These are phyloP conservation scores for Penicillium pancosmium DNA, from an alignment of 495 filamentous ascomycete species.

Conservation along the genomic window DNA sequence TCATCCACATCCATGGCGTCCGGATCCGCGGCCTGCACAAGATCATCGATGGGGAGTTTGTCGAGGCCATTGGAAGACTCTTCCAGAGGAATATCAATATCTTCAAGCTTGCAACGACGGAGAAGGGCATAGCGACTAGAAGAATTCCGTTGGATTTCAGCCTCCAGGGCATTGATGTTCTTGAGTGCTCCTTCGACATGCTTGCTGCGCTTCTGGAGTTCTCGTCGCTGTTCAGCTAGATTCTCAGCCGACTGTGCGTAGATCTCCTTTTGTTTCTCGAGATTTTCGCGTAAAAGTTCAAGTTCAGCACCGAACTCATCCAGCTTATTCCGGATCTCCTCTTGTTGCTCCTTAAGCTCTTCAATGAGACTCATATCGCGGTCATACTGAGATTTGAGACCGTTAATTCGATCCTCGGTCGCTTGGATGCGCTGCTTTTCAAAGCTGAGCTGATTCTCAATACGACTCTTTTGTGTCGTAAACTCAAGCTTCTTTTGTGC, in stretches of 20 bases:
- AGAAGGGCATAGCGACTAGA: conserved; percentile 81
- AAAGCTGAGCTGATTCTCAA: conserved; percentile 79
- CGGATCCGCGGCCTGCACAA: conserved; percentile 63
- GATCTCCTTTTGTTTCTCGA: conserved; percentile 67
- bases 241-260: conserved; percentile 71
- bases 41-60: conserved; percentile 83
- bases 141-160: conserved; percentile 79
- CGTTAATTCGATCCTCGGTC: conserved; percentile 69
- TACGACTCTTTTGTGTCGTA: conserved; percentile 75
- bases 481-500: conserved; percentile 86
- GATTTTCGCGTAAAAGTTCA: conserved; percentile 69
- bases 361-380: conserved; percentile 66
- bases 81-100: conserved; percentile 81
- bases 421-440: conserved; percentile 69
- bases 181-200: conserved; percentile 80
- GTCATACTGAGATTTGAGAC: conserved; percentile 64
- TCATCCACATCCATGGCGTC: conserved; percentile 92
- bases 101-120: conserved; percentile 88
- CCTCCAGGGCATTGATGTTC: conserved; percentile 75
- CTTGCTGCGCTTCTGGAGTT: conserved; percentile 81
- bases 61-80: conserved; percentile 76
- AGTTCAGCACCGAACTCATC: conserved; percentile 75
- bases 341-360: conserved; percentile 72
- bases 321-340: conserved; percentile 69
- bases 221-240: conserved; percentile 76